Base-by-base conservation (phyloP, 495 filamentous ascomycete species). In the Jackrogersella minutella region DNA sequence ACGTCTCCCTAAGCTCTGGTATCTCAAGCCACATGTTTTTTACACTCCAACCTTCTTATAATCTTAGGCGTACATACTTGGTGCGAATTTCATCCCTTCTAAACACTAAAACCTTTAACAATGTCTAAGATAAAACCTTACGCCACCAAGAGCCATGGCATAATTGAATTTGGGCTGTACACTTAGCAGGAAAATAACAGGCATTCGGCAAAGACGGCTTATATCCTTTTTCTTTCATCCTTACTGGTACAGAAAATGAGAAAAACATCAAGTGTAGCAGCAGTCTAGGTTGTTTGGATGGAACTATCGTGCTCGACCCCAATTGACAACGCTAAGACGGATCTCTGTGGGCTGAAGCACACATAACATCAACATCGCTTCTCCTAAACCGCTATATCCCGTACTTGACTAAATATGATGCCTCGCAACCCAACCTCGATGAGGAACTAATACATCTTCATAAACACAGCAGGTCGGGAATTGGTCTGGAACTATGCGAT, bases 241-340 rank as follows among this genome's bases (percentile, higher is more conserved):
- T 9, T 13, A 24, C 30, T 1, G 26, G 26, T 30, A 22, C 8
- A 37, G 17, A 14, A 19, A 14, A 53, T 8, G 8, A 19, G 10
- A 28, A 16, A n/a, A 40, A 56, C 22, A 58, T 26, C 7, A 16
- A 62, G 28, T n/a, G n/a, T n/a, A n/a, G n/a, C n/a, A n/a, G n/a
- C n/a, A n/a, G n/a, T n/a, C n/a, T n/a, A n/a, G n/a, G n/a, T n/a
- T n/a, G n/a, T n/a, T n/a, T n/a, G n/a, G n/a, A 11, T 22, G 16
- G 43, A 24, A 30, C 40, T 47, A 36, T 62, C 37, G 58, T 58
- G 14, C 53, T 50, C 58, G 58, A n/a, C 39, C 2, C 17, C 19
- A 37, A 13, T 39, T 13, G n/a, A n/a, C n/a, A 4, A 4, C 39
- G 46, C 58, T 54, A 62, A 33, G 6, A 51, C 28, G 17, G 31